Conservation (phyloP, 495 filamentous ascomycete species). For the Entonaema liquescens region DNA sequence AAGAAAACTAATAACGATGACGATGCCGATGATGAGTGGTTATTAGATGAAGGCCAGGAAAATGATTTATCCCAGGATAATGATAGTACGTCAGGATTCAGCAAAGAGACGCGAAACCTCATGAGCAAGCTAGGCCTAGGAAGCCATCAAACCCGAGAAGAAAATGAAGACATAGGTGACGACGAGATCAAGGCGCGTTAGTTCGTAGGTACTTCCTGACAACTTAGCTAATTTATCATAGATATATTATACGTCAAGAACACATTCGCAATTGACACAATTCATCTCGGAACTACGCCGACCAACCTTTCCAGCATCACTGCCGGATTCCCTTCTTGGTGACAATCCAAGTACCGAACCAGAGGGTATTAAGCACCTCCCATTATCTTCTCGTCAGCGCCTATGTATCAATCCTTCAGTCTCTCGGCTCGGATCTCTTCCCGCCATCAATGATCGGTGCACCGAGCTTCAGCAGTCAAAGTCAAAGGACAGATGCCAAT, state of each 20-base stretch:
- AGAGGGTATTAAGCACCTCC: slow-evolving; percentile 82
- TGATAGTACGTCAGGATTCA: slow-evolving; percentile 55
- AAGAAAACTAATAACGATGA: slow-evolving; percentile 31
- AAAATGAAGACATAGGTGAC: slow-evolving; percentile 61
- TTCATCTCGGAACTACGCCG: slow-evolving; percentile 90
- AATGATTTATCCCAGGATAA: slow-evolving; percentile 57
- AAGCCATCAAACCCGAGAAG: slow-evolving; percentile 38
- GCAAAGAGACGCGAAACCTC: slow-evolving; percentile 68
- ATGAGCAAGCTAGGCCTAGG: slow-evolving; percentile 66
- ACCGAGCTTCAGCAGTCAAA: slow-evolving; percentile 86
- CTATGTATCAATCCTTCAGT: slow-evolving; percentile 93
- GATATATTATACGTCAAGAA: slow-evolving; percentile 94
- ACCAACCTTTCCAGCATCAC: slow-evolving; percentile 74
- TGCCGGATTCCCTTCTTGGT: slow-evolving; percentile 48
- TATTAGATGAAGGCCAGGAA: slow-evolving; percentile 83
- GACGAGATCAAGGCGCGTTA: slow-evolving; percentile 67
- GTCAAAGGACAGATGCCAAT: slow-evolving; percentile 74
- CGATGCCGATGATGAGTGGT: slow-evolving; percentile 75
- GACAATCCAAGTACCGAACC: slow-evolving; percentile 50
- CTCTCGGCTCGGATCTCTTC: slow-evolving; percentile 70
- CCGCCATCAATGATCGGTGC: slow-evolving; percentile 95
- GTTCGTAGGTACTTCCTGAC: slow-evolving; percentile 1
- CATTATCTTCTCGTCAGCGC: slow-evolving; percentile 89
- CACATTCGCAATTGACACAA: slow-evolving; percentile 93
- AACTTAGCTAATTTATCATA: slow-evolving; percentile 36